Conservation (phyloP, 2,329 filamentous ascomycete genomes). For the Penicillium palitans region DNA sequence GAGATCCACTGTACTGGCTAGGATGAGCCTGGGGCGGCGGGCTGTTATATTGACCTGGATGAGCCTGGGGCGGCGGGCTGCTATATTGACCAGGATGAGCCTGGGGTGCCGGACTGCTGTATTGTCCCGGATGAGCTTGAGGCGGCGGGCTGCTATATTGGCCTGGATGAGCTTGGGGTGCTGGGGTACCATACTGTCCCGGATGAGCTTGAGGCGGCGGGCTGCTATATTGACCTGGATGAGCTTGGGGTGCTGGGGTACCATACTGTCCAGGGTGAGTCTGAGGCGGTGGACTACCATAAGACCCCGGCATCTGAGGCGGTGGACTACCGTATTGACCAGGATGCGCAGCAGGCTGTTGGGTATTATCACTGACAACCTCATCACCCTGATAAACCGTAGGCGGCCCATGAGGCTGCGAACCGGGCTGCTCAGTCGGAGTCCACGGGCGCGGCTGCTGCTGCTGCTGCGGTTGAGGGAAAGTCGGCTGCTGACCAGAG, state of each 20-base stretch:
- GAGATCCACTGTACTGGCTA: constrained; percentile 22
- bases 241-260: constrained; percentile 16
- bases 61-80: constrained; percentile 40
- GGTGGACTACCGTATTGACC: constrained; percentile 36
- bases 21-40: constrained; percentile 26
- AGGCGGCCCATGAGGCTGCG: constrained; percentile 83
- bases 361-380: constrained; percentile 57
- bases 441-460: constrained; percentile 74
- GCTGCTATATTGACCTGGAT: constrained; percentile 30
- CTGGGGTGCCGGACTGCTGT: constrained; percentile 38
- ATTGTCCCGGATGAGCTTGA: constrained; percentile 27
- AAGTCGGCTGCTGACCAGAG: constrained; percentile 50
- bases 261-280: constrained; percentile 18
- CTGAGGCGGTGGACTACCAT: constrained; percentile 20
- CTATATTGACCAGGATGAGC: constrained; percentile 23
- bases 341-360: constrained; percentile 29
- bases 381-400: constrained; percentile 86
- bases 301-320: constrained; percentile 28
- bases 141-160: constrained; percentile 38
- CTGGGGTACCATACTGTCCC: background rate
- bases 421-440: constrained; percentile 84
- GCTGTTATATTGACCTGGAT: constrained; percentile 31
- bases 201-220: constrained; percentile 35
- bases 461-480: constrained; percentile 38
- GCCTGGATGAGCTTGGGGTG: constrained; percentile 26